Base-by-base conservation (phyloP, 306 rosid genomes). In the Cyamopsis tetragonoloba region DNA sequence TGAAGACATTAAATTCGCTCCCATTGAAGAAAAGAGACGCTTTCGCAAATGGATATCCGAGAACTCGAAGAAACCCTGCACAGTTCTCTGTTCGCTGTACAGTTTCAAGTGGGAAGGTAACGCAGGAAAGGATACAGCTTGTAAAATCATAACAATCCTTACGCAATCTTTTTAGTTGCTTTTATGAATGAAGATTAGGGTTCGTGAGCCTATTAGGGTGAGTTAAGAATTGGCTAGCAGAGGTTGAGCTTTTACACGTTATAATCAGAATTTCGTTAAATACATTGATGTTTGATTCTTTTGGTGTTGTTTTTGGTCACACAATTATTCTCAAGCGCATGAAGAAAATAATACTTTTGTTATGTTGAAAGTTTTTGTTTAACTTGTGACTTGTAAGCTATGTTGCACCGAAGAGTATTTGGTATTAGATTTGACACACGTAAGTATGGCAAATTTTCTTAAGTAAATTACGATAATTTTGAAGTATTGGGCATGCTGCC, bases 101-200 rank as follows among this genome's bases (percentile, higher is more conserved):
- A 1, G 74, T 87, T 72, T 61, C 99, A 7, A 76, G 48, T 73
- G 99, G 95, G 85, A 90, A 91, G 87, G 99, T 93, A 39, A 39
- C 30, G 64, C 5, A 50, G 23, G 0, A 8, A 9, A 19, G 4
- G 4, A 53, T 35, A 7, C 28, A 31, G 10, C 47, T 2, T 10
- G 42, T 56, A 15, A 22, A 18, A 14, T 62, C 7, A 38, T 53
- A 0, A 15, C 18, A 10, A 37, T 37, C 3, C 26, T 2, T 13
- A 12, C 5, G 3, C 14, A 2, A 17, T 15, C 13, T 10, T 26
- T 37, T 39, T 24, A 9, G 37, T 50, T 67, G 17, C 2, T 5
- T 49, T 32, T 46, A 46, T 23, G 12, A 2, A 2, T 47, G 3
- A 28, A 47, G 9, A 47, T 47, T 31, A 10, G 20, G 6, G 30